Base-by-base conservation (phyloP, 805 yeast genomes). In the Wickerhamomyces bisporus region DNA sequence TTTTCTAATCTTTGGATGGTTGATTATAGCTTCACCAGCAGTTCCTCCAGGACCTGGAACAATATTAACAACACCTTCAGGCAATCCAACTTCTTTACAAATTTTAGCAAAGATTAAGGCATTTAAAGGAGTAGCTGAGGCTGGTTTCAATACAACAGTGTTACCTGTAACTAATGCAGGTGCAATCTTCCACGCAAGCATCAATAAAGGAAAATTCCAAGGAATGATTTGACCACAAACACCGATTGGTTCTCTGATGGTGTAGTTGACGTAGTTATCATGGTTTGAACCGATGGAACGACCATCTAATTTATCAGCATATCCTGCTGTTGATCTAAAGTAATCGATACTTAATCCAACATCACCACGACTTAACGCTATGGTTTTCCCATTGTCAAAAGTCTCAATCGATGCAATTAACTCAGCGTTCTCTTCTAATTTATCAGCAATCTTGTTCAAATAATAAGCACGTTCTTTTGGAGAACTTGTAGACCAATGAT, bases 201-300 rank as follows among this genome's bases (percentile, higher is more conserved):
- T 82, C 68, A 83, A 71, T 47, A 83, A 63, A 52, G 91, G 91
- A 75, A 83, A 83, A 61, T 83, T 83, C 89, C 89, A 83, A 58
- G 91, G 89, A 45, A 83, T 82, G 47, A 83, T 81, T 61, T 81
- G 87, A 48, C 89, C 91, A 67, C 87, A 81, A 28, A 82, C 84
- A 60, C 89, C 91, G 48, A 82, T 61, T 50, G 91, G 89, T 61
- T 81, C 88, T 60, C 77, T 77, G 57, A 74, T 70, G 39, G 85
- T 77, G 66, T 71, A 82, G 50, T 72, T 75, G 53, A 79, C 72
- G 60, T 82, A 81, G 25, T 73, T 61, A 35, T 67, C 64, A 48
- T 45, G 47, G 9, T 85, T 86, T 32, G 86, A 73, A 50, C 78
- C 74, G 35, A 81, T 71, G 30, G 76, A 62, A 56, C 78, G 69